Percentiles rank a stretch among this genome's conserved stretches.
phyloP scores from a whole-genome alignment of 2,329 filamentous ascomycete genomes.

The Fusarium sp. region DNA sequence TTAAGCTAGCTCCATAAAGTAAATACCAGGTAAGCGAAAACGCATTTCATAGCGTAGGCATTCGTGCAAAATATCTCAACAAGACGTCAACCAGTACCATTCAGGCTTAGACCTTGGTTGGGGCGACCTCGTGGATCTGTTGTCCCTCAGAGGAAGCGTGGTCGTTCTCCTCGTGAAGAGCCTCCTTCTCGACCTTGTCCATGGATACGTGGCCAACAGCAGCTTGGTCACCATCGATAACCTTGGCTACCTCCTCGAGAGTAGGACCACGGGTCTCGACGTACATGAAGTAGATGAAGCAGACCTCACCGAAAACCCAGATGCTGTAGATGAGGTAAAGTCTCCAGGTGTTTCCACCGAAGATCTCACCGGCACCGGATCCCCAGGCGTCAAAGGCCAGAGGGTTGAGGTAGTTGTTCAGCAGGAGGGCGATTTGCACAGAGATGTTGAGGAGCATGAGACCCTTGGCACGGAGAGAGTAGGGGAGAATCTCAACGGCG shows the following conservation, averaged over 20 bases:
- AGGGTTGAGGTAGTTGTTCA: conserved; percentile 63
- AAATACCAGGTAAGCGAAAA: neutral
- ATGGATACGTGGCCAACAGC: conserved; percentile 65
- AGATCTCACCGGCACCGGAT: too few relatives aligned
- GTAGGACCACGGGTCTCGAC: conserved; percentile 78
- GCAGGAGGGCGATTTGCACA: conserved; percentile 69
- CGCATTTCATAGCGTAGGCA: neutral
- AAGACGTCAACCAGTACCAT: neutral
- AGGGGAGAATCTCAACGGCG: conserved; percentile 69
- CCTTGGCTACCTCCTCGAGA: conserved; percentile 70
- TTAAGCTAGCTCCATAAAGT: neutral
- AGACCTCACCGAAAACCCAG: conserved; percentile 69
- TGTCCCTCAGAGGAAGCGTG: conserved; percentile 9
- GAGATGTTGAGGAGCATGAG: conserved; percentile 74
- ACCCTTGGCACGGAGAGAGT: conserved; percentile 67
- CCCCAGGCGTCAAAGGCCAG: neutral
- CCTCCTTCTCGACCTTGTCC: conserved; percentile 66
- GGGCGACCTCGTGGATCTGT: conserved; percentile 8
- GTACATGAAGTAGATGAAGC: conserved; percentile 74
- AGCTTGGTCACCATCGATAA: conserved; percentile 74
- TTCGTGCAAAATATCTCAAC: neutral
- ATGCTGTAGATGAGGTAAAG: conserved; percentile 74
- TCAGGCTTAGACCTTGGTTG: conserved; percentile 4
- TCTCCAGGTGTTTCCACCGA: conserved; percentile 70
- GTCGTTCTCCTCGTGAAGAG: conserved; percentile 6